Conservation (phyloP, 202 grass and related monocot species). For the Hordeum pubiflorum region DNA sequence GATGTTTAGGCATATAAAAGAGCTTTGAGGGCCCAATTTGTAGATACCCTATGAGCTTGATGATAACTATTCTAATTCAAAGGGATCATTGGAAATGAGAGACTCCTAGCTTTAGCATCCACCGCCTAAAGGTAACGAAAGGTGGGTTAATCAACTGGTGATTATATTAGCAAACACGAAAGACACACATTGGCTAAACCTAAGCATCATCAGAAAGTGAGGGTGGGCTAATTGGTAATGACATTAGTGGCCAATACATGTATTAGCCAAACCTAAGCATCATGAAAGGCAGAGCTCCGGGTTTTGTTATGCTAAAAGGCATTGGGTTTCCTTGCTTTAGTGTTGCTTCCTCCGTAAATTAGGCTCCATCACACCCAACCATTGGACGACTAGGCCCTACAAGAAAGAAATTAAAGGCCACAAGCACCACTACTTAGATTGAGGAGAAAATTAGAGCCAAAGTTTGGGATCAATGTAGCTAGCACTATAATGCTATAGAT, state of each 20-base stretch:
- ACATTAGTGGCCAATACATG: background rate
- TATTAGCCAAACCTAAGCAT: conserved; percentile 33
- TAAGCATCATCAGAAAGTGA: conserved; percentile 32
- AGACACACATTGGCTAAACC: conserved; percentile 15
- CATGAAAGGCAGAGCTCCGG: conserved; percentile 12
- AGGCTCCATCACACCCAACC: conserved; percentile 28
- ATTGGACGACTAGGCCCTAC: background rate
- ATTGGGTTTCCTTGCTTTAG: conserved; percentile 14
- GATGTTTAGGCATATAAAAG: too few relatives aligned
- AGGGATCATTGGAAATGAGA: conserved; percentile 14
- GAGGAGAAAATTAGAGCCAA: background rate
- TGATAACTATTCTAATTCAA: conserved; percentile 19
- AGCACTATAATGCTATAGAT: background rate
- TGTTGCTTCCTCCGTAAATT: conserved; percentile 41
- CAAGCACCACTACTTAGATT: conserved; percentile 16
- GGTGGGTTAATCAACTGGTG: background rate
- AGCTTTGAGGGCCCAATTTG: background rate
- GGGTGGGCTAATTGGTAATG: background rate
- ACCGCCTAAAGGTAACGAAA: conserved; percentile 16
- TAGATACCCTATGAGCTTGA: background rate
- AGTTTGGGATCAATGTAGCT: background rate
- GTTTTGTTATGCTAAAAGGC: conserved; percentile 31
- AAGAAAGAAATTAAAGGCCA: background rate
- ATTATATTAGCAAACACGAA: background rate
- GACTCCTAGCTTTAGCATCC: conserved; percentile 35